Evolutionary conservation across 2,329 filamentous ascomycete species (phyloP), one percentile per base, ranked within the genome.

Genomic region (Alternaria triticina): DNA sequence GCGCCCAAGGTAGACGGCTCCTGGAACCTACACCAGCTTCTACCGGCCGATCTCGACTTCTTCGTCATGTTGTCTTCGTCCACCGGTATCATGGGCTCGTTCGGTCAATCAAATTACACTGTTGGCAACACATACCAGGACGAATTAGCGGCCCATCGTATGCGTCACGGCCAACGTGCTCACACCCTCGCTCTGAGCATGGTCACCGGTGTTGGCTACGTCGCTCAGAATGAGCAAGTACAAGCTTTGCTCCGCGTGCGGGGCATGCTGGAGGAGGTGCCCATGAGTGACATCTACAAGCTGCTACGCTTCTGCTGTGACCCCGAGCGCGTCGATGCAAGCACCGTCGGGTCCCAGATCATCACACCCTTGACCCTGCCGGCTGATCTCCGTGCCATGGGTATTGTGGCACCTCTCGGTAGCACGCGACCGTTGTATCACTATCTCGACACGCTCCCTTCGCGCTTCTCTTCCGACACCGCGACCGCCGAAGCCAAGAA

Each of bases 1-100:
- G 28, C 44, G 1, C 63, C 72, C 6, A 82, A 83, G 57, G 64
- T 82, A 8, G 45, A 54, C 5, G 78, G 79, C 2, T 74, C 78
- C 2, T 73, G 78, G 70, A 75, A 76, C 30, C 64, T 82, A 0
- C 70, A 75, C 30, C 25, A 20, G 3, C 51, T 57, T 7, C 61
- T 75, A 6, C 67, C 68, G 0, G 13, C 12, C 8, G 54, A 61
- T 15, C 57, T 76, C 20, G 67, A 71, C 52, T 77, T 77, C 62
- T 74, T 76, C 59, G 58, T 74, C 11, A 63, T 74, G 47, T 57
- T 74, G 13, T 72, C 70, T 23, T 70, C 65, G 10, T 56, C 67
- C 6, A 64, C 65, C 3, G 72, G 70, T 12, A 62, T 77, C 15
- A 54, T 70, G 36, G 74, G 74, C 5, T 64, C 57, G 2, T 57